Base-by-base conservation (phyloP, 1,139 yeast species). In the Dujonia santamariae region DNA sequence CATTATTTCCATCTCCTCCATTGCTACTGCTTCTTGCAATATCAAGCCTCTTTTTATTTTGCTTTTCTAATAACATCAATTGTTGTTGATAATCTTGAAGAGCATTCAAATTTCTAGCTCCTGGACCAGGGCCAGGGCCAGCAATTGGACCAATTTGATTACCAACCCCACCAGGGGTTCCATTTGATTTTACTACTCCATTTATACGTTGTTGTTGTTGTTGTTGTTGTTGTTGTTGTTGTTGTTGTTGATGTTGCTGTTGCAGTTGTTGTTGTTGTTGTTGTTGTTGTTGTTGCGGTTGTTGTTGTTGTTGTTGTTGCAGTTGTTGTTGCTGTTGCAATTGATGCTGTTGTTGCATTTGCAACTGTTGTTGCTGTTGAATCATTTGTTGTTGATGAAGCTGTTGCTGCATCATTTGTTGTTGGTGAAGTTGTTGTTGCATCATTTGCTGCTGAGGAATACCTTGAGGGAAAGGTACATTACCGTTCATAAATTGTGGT, bases 61-160 rank as follows among this genome's bases (percentile, higher is more conserved):
- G 88, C 44, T 78, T 77, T 44, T 84, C 92, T 40, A 84, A 59
- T 29, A 80, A 55, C 78, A 83, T 75, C 44, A 84, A 60, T 55
- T 84, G 92, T 72, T 76, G 75, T 54, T 84, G 92, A 54, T 84
- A 84, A 52, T 83, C 90, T 43, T 80, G 84, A 32, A 83, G 61
- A 2, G 75, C 75, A 46, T 67, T 67, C 47, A 58, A 54, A 45
- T 65, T 67, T 34, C 63, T 51, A 35, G 26, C 32, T 33, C 43
- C 48, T 4, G 46, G 41, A 4, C 29, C 37, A 9, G 31, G 16
- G 7, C 31, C 26, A 9, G 8, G 20, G 7, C 8, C 14, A 7
- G 26, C 12, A 15, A 4, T 29, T 8, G 6, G 21, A 7, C 15
- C 19, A 16, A 25, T 30, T n/a, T 33, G 37, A 14, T 26, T 23